Percentiles rank a stretch among this genome's conserved stretches.
Conservation (phyloP, 2,329 filamentous ascomycete species). For the Talaromyces albobiverticillius region DNA sequence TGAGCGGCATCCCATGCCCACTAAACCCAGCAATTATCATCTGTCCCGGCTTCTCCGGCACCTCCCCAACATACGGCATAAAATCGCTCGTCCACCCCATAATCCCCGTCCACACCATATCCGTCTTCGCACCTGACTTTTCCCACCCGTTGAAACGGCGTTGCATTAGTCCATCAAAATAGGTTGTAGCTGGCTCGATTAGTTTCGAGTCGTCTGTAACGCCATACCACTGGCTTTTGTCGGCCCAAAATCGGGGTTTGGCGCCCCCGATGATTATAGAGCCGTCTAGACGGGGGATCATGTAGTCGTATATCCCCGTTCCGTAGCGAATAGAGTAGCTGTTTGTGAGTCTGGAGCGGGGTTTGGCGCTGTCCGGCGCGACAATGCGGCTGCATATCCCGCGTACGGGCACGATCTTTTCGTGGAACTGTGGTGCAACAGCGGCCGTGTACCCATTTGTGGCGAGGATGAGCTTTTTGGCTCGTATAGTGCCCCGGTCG, state of each 20-base stretch:
- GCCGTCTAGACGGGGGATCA: conserved; percentile 56
- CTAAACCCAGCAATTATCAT: conserved; percentile 62
- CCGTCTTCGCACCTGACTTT: conserved; percentile 28
- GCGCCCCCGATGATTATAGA: conserved; percentile 63
- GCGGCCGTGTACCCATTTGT: conserved; percentile 82
- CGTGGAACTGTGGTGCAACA: conserved; percentile 65
- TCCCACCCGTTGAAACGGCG: conserved; percentile 36
- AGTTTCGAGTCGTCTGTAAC: conserved; percentile 49
- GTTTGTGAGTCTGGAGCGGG: conserved; percentile 31
- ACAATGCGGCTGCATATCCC: conserved; percentile 49
- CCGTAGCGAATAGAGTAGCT: conserved; percentile 63
- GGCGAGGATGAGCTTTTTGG: conserved; percentile 69
- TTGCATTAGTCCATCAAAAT: conserved; percentile 40
- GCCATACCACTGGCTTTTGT: conserved; percentile 42
- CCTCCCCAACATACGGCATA: conserved; percentile 52
- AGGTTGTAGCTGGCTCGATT: conserved; percentile 42
- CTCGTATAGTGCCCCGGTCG: conserved; percentile 60
- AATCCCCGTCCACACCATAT: conserved; percentile 38
- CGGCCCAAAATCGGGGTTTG: conserved; percentile 43
- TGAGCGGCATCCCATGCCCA: conserved; percentile 65
- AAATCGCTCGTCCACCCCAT: conserved; percentile 53
- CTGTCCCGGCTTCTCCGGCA: conserved; percentile 45
- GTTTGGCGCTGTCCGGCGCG: conserved; percentile 20
- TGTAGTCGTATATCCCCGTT: conserved; percentile 61
- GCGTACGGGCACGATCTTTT: conserved; percentile 71